A percentile compares a stretch with the other conserved stretches of the same genome.
Evolutionary conservation across 1,284 basidiomycete species (phyloP).

Genomic region (Wallemia ichthyophaga): DNA sequence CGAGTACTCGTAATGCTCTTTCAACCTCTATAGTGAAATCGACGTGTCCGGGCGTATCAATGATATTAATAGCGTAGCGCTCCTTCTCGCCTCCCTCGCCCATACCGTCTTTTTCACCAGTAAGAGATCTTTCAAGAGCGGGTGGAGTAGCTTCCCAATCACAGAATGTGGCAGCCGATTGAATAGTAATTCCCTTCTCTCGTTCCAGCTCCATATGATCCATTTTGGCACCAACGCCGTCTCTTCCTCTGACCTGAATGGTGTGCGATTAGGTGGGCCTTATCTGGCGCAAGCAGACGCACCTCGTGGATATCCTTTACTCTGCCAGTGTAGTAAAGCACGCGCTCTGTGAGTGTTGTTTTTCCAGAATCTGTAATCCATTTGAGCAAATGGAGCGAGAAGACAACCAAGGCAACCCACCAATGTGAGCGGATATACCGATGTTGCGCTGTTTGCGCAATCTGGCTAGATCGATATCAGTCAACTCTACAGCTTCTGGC

Average conservation of each 20-base stretch:
- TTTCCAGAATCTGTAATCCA: slow-evolving; percentile 53
- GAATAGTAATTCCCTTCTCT: slow-evolving; percentile 98
- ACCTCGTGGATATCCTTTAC: slow-evolving; percentile 96
- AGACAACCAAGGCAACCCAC: not conserved
- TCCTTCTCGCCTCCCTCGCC: slow-evolving; percentile 24
- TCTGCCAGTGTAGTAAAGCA: slow-evolving; percentile 84
- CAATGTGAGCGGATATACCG: slow-evolving; percentile 46
- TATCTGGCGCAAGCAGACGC: not conserved
- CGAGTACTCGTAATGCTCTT: slow-evolving; percentile 75
- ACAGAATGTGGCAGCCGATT: slow-evolving; percentile 92
- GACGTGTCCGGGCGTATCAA: slow-evolving; percentile 97
- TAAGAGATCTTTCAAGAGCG: slow-evolving; percentile 13
- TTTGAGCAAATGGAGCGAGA: too few relatives aligned
- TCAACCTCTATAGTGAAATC: slow-evolving; percentile 99
- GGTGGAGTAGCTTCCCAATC: slow-evolving; percentile 52
- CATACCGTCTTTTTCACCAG: slow-evolving; percentile 13
- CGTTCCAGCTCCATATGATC: slow-evolving; percentile 97
- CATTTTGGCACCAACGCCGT: slow-evolving; percentile 97
- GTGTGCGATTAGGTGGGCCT: not conserved
- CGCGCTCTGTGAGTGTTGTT: slow-evolving; percentile 92
- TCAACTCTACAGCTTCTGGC: not conserved
- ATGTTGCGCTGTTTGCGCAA: slow-evolving; percentile 17
- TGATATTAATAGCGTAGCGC: slow-evolving; percentile 87
- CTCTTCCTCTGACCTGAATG: slow-evolving; percentile 67
- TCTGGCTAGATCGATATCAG: slow-evolving; percentile 11